Conservation (phyloP, 83 land plant species). For the Diphasiastrum complanatum region DNA sequence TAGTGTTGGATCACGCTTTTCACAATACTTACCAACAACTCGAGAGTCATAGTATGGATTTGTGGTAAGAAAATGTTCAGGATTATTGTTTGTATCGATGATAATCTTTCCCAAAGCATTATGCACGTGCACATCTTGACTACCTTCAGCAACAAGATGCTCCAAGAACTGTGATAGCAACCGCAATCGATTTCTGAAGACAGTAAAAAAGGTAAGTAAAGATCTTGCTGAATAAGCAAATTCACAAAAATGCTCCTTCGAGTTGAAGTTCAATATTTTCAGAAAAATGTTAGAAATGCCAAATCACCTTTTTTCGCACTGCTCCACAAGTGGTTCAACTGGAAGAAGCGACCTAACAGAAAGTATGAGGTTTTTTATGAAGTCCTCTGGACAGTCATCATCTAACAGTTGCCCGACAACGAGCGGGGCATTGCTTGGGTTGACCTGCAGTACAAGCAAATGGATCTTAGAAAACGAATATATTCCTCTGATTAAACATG, state of each 20-base stretch:
- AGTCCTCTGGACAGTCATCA: conserved; percentile 9
- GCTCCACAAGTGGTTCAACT: conserved; percentile 8
- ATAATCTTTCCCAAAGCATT: conserved; percentile 95
- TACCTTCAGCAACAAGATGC: conserved; percentile 96
- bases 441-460: conserved; percentile 49
- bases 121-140: conserved; percentile 98
- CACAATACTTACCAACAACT: conserved; percentile 98
- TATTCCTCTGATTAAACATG: not conserved
- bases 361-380: conserved; percentile 4
- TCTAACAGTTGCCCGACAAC: conserved; percentile 76
- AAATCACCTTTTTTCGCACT: conserved; percentile 18
- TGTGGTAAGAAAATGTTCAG: conserved; percentile 93
- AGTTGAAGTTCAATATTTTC: not conserved
- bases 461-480: not conserved
- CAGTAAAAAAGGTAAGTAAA: not conserved
- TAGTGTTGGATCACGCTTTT: conserved; percentile 93
- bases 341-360: conserved; percentile 2
- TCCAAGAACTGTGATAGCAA: conserved; percentile 90
- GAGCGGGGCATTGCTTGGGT: conserved; percentile 89
- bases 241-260: not conserved
- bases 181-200: conserved; percentile 74
- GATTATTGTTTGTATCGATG: conserved; percentile 91
- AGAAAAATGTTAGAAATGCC: not conserved
- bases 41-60: conserved; percentile 98
- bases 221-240: not conserved